Conservation (phyloP, 352 stramenopile genomes). For the Blastocystis sp. region DNA sequence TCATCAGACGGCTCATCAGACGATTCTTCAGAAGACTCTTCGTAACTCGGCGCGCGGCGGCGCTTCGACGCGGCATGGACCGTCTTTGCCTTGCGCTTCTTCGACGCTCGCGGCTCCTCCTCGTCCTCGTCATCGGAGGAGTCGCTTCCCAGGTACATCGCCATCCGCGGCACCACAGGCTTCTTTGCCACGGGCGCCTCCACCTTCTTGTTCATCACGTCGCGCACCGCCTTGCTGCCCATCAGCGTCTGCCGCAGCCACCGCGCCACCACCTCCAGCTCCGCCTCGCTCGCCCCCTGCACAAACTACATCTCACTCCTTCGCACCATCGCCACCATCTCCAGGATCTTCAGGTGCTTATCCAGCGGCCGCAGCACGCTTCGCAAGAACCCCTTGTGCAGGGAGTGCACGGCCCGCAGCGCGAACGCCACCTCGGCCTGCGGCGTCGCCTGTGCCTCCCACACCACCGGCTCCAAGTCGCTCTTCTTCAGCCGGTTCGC, state of each 20-base stretch:
- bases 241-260: neutral
- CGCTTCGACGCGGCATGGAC: neutral
- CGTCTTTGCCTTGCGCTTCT: neutral
- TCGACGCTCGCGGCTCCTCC: neutral
- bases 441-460: neutral
- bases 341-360: neutral
- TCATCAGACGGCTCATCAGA: neutral
- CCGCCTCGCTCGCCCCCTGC: neutral
- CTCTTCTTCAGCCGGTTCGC: no score
- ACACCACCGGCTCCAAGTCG: no score
- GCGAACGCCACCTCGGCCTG: neutral
- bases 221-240: neutral
- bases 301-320: neutral
- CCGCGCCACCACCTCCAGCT: neutral
- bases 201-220: slow-evolving; percentile 4
- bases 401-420: neutral
- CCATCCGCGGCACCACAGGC: neutral
- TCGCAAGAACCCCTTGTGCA: neutral
- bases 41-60: neutral
- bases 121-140: slow-evolving; percentile 4
- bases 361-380: neutral
- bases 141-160: neutral
- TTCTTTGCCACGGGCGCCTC: neutral
- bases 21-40: neutral
- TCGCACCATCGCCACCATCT: neutral